These are phyloP conservation scores for Monosporozyma aerobia DNA, from an alignment of 805 yeast genomes.

Conservation along the genomic window DNA sequence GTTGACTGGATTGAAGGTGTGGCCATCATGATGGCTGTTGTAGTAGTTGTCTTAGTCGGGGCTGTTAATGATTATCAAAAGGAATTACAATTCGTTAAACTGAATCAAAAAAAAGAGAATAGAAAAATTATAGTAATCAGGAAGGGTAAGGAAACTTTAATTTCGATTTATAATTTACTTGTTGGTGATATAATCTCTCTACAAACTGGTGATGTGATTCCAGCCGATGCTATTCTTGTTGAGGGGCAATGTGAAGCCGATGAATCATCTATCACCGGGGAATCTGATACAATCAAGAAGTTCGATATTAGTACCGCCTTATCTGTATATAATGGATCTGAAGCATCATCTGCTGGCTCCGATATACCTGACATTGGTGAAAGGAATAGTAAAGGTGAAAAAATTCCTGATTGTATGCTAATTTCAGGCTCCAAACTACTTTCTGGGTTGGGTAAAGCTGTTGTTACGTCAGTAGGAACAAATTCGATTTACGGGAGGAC, in stretches of 20 bases:
- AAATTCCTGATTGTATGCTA: constrained; percentile 63
- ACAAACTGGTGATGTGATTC: constrained; percentile 91
- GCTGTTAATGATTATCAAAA: constrained; percentile 96
- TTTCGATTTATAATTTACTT: constrained; percentile 63
- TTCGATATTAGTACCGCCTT: constrained; percentile 40
- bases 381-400: constrained; percentile 4
- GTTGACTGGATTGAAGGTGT: constrained; percentile 99
- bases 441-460: constrained; percentile 76
- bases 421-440: constrained; percentile 86
- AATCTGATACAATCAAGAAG: constrained; percentile 74
- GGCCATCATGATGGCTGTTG: constrained; percentile 86
- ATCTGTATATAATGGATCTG: constrained; percentile 19
- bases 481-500: constrained; percentile 89
- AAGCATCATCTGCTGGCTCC: constrained; percentile 11
- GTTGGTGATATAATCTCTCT: constrained; percentile 80
- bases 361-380: constrained; percentile 9
- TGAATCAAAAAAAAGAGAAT: constrained; percentile 82
- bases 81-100: constrained; percentile 81
- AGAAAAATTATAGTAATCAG: constrained; percentile 71
- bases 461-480: constrained; percentile 85
- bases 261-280: constrained; percentile 91
- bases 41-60: constrained; percentile 86
- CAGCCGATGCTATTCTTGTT: constrained; percentile 76
- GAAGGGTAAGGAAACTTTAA: constrained; percentile 53
- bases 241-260: constrained; percentile 78